Base-by-base conservation (phyloP, 352 stramenopile genomes). In the Pythium periplocum region DNA sequence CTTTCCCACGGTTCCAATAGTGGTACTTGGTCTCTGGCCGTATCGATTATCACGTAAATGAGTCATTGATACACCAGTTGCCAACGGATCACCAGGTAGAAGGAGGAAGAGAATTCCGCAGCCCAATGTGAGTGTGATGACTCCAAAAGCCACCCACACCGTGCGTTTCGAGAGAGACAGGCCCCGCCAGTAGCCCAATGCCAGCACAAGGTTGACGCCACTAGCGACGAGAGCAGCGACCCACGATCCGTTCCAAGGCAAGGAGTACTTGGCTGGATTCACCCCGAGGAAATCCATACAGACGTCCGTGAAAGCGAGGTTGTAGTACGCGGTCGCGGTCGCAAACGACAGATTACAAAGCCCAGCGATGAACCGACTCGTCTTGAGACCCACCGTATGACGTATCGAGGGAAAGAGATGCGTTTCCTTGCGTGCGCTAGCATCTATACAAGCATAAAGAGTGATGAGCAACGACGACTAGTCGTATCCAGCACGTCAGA, bases 181-280 rank as follows among this genome's bases (percentile, higher is more conserved):
- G 2, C 62, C 62, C 2, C 59, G 36, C 6, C 54, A 37, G 12
- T 61, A 64, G 12, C 44, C 47, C 6, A 57, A 31, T 2, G 41
- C 57, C 3, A 83, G 48, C 0, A 62, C 4, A 2, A 53, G 59
- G 2, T 75, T 57, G 12, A 75, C 59, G 1, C 40, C 46, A 50
- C 73, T 83, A 0, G 70, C 62, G 3, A 73, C 49, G 4, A 59
- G 34, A 1, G 72, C 53, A 1, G 66, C 69, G 2, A 72, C 34
- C 59, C 68, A 75, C 10, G 70, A 78, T 1, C 61, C 72, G 45
- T 69, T 75, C 72, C 72, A 83, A 4, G 72, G 69, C 38, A 83
- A n/a, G 11, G 55, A 53, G 1, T 59, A n/a, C 3, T 51, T 43
- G 36, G 64, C 62, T 2, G 43, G 45, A 0, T 54, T 48, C 3